Conservation (phyloP, 495 filamentous ascomycete species). For the Parathielavia appendiculata region DNA sequence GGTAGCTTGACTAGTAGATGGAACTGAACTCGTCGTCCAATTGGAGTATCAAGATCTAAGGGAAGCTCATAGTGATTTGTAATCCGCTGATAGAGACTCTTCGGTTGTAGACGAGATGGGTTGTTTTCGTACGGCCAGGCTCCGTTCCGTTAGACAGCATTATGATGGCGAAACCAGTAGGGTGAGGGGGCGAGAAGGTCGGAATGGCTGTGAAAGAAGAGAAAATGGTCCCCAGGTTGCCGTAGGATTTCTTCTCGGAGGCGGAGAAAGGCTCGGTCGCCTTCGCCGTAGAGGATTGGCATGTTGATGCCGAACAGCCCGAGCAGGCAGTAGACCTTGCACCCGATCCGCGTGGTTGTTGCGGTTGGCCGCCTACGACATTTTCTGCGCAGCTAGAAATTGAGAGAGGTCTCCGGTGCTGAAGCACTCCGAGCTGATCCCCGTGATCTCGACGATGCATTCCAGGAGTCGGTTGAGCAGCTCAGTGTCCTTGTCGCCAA, state of each 20-base stretch:
- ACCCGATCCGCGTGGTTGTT: slow-evolving; percentile 18
- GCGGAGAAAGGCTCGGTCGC: not conserved
- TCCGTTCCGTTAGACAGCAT: not conserved
- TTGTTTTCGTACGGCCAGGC: slow-evolving; percentile 6
- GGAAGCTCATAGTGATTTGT: slow-evolving; percentile 2
- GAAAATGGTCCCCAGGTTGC: slow-evolving; percentile 15
- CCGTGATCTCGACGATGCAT: slow-evolving; percentile 38
- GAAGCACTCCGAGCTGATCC: slow-evolving; percentile 4
- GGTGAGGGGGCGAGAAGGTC: not conserved
- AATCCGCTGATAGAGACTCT: not conserved
- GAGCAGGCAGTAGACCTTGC: slow-evolving; percentile 20
- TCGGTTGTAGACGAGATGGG: not conserved
- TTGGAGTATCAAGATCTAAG: not conserved
- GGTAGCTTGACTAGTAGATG: not conserved
- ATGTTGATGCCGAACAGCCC: slow-evolving; percentile 21
- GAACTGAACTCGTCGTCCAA: not conserved
- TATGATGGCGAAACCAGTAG: not conserved
- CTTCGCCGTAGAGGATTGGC: slow-evolving; percentile 19
- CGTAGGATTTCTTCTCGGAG: slow-evolving; percentile 7
- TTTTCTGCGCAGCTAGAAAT: slow-evolving; percentile 13
- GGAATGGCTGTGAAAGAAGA: not conserved
- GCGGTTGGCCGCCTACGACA: slow-evolving; percentile 22
- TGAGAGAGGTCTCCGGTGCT: slow-evolving; percentile 2
- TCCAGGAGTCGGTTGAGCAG: slow-evolving; percentile 65
- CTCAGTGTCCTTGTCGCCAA: slow-evolving; percentile 59